Percentiles rank a stretch among this genome's conserved stretches.
Conservation (phyloP, 768 basidiomycete species). For the Leccinum uliginosum region DNA sequence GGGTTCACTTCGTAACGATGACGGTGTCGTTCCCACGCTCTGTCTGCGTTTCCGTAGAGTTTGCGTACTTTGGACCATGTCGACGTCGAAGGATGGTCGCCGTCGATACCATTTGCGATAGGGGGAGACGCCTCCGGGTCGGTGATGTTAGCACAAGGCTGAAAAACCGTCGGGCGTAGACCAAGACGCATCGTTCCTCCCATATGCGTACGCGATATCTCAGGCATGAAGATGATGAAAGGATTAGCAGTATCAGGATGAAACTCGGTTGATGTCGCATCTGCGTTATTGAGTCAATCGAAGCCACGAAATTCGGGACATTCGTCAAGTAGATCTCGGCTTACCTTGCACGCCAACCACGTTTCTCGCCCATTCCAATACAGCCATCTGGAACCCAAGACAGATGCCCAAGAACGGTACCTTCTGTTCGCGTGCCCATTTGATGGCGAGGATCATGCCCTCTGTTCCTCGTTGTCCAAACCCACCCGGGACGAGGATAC, state of each 20-base stretch:
- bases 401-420: constrained; percentile 96
- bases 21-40: constrained; percentile 93
- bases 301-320: background rate
- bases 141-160: constrained; percentile 32
- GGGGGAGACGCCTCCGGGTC: constrained; percentile 14
- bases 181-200: constrained; percentile 99
- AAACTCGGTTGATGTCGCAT: constrained; percentile 86
- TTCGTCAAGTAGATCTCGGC: constrained; percentile 12
- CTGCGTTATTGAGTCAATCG: constrained; percentile 35
- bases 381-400: constrained; percentile 95
- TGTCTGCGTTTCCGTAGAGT: constrained; percentile 77
- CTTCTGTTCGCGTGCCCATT: constrained; percentile 93
- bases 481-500: constrained; percentile 95
- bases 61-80: constrained; percentile 67
- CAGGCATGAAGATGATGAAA: constrained; percentile 96
- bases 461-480: constrained; percentile 93
- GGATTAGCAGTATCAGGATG: constrained; percentile 56
- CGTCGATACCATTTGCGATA: constrained; percentile 1
- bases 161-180: constrained; percentile 91
- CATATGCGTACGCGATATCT: constrained; percentile 96
- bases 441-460: constrained; percentile 98
- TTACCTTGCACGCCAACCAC: constrained; percentile 68
- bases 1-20: constrained; percentile 98
- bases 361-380: constrained; percentile 90
- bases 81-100: constrained; percentile 40